phyloP scores from a whole-genome alignment of 2,329 filamentous ascomycete species.

The Botrytis deweyae region DNA sequence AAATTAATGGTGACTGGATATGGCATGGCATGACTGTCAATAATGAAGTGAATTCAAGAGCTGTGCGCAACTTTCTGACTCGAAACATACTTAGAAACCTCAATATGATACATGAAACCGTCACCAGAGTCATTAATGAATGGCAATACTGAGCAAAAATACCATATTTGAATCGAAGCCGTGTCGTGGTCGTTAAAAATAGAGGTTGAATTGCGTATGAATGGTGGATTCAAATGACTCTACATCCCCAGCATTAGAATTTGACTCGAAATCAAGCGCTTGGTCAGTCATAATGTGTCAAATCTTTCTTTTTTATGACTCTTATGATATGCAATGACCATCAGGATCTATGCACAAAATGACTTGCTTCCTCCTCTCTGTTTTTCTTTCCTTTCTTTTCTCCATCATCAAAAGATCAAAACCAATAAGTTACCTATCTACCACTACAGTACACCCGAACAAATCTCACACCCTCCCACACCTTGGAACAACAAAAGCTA shows the following conservation, averaged over 20 bases:
- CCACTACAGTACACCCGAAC: neutral
- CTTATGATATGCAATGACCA: too few relatives aligned
- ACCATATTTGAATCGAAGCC: too few relatives aligned
- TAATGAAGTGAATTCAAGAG: too few relatives aligned
- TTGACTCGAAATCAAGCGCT: neutral
- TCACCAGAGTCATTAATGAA: too few relatives aligned
- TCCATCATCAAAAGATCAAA: too few relatives aligned
- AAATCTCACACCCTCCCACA: neutral
- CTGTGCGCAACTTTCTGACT: too few relatives aligned
- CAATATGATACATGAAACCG: too few relatives aligned
- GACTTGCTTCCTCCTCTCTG: rapidly evolving
- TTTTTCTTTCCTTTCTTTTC: neutral
- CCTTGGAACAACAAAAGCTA: rapidly evolving
- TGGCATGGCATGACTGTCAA: too few relatives aligned
- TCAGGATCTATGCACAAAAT: neutral
- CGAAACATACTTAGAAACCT: too few relatives aligned
- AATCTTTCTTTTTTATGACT: rapidly evolving
- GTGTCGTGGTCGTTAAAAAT: neutral
- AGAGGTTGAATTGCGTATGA: neutral
- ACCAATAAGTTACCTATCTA: neutral
- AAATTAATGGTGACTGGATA: too few relatives aligned
- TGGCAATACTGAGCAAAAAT: too few relatives aligned
- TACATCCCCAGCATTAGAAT: neutral
- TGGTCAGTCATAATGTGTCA: neutral
- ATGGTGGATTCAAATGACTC: neutral